phyloP scores from a whole-genome alignment of 805 yeast genomes.

The Wickerhamomyces mucosus region DNA sequence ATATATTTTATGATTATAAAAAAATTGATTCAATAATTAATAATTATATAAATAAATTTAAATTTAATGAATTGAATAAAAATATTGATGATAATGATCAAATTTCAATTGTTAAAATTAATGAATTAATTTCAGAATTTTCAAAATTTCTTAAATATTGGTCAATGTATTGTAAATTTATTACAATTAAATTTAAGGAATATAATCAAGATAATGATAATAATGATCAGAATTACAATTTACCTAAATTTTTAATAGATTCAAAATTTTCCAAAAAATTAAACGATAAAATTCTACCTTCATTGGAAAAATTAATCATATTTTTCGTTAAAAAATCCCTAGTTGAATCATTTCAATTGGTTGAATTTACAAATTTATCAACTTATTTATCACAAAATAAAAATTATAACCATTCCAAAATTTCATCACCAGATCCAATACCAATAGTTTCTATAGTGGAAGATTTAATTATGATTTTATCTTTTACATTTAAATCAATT shows the following conservation, averaged over 20 bases:
- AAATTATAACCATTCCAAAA: conserved; percentile 4
- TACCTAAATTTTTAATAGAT: conserved; percentile 43
- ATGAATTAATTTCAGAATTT: conserved; percentile 60
- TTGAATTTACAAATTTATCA: conserved; percentile 58
- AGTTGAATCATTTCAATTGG: conserved; percentile 72
- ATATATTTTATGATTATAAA: conserved; percentile 73
- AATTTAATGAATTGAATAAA: no score
- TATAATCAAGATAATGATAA: conserved; percentile 14
- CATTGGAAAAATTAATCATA: conserved; percentile 53
- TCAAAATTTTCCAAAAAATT: conserved; percentile 52
- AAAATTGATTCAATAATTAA: conserved; percentile 44
- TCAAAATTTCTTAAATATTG: conserved; percentile 77
- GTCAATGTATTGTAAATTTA: conserved; percentile 69
- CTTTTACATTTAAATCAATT: conserved; percentile 53
- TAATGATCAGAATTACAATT: conserved; percentile 18
- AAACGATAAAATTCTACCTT: conserved; percentile 40
- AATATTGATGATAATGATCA: no score
- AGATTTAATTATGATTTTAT: conserved; percentile 68
- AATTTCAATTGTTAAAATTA: conserved; percentile 56
- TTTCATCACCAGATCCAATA: conserved; percentile 39
- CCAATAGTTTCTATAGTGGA: conserved; percentile 82
- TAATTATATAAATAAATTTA: no score
- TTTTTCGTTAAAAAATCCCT: conserved; percentile 71
- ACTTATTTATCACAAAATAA: conserved; percentile 17
- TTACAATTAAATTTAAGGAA: conserved; percentile 58